These are phyloP conservation scores for Pyrus betulifolia DNA, from an alignment of 306 rosid genomes.

Conservation along the genomic window DNA sequence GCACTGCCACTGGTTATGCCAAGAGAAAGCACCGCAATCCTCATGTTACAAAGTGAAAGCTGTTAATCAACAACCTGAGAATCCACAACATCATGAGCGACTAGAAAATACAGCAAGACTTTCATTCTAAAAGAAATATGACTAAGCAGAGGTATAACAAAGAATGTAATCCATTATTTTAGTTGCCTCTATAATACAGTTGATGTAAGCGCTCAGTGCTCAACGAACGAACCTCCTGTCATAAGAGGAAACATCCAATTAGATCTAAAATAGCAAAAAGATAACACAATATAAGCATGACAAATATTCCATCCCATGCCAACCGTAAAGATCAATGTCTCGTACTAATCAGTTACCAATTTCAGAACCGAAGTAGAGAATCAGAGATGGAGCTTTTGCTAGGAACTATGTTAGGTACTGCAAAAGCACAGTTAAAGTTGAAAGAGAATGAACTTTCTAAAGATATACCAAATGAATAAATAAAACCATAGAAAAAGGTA, in stretches of 20 bases:
- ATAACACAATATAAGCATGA: not conserved
- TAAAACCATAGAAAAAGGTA: not conserved
- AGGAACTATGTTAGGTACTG: not conserved
- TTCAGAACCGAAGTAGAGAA: not conserved
- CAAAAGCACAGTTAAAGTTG: not conserved
- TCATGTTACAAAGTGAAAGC: not conserved
- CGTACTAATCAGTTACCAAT: not conserved
- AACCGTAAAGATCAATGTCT: not conserved
- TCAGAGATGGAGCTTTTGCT: not conserved
- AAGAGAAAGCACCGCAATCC: not conserved
- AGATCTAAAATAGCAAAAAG: not conserved
- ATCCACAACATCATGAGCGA: not conserved
- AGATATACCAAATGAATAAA: not conserved
- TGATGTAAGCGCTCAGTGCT: not conserved
- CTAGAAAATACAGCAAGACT: not conserved
- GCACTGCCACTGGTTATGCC: not conserved
- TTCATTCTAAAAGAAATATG: not conserved
- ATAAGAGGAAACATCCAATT: conserved; percentile 1
- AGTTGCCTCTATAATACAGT: not conserved
- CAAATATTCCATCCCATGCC: not conserved
- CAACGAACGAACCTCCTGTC: conserved; percentile 5
- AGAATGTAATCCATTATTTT: not conserved
- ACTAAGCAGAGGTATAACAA: not conserved
- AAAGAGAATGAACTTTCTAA: not conserved
- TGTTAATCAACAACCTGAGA: not conserved